Evolutionary conservation across 768 basidiomycete genomes (phyloP).

Genomic region (Leccinum rimulosum): DNA sequence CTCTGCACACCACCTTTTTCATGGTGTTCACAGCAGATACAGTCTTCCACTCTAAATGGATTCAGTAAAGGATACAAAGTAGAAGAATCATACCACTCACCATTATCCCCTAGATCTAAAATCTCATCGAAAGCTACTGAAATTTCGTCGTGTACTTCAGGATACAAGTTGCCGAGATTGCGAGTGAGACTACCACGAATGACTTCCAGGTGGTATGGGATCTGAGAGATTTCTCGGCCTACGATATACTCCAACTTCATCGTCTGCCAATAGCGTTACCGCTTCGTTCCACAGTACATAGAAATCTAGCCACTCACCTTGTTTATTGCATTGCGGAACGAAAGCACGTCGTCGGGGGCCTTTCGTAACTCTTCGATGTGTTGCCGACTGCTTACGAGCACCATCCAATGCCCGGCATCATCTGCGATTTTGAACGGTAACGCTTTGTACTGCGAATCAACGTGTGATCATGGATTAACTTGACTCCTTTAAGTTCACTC

Average conservation of each 20-base stretch:
- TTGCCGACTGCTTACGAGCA: not conserved
- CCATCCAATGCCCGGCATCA: not conserved
- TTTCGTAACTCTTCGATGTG: slow-evolving; percentile 25
- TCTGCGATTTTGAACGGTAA: not conserved
- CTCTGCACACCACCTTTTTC: not conserved
- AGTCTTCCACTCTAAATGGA: not conserved
- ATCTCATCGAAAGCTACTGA: too few species aligned
- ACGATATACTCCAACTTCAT: slow-evolving; percentile 40
- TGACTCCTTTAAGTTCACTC: not conserved
- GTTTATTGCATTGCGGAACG: slow-evolving; percentile 29
- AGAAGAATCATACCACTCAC: not conserved
- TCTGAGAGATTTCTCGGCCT: slow-evolving; percentile 27
- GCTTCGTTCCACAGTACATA: not conserved
- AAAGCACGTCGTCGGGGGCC: slow-evolving; percentile 39
- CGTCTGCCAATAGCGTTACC: slow-evolving; percentile 20
- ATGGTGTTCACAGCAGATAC: not conserved
- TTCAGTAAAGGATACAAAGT: not conserved
- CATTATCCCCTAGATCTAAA: not conserved
- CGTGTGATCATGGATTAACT: not conserved
- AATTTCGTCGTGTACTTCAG: too few species aligned
- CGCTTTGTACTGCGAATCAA: not conserved
- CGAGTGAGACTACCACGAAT: slow-evolving; percentile 36
- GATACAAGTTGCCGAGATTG: slow-evolving; percentile 22
- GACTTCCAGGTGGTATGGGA: slow-evolving; percentile 32
- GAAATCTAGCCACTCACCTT: slow-evolving; percentile 25